Percentiles rank a stretch among this genome's conserved stretches.
Evolutionary conservation across 1,284 basidiomycete species (phyloP).

Genomic region (Ceratobasidium sp.): DNA sequence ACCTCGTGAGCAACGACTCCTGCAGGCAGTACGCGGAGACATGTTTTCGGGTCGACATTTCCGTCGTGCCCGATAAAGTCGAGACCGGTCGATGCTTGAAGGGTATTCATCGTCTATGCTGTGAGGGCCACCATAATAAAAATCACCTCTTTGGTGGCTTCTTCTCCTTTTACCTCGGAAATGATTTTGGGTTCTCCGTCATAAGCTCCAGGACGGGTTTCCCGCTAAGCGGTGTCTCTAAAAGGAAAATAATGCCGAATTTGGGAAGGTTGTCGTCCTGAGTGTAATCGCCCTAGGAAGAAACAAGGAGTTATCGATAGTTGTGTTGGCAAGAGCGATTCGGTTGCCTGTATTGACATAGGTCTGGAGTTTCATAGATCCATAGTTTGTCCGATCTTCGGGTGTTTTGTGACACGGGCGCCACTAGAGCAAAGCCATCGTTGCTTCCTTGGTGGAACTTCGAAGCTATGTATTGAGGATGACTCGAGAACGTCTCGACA

Average conservation of each 20-base stretch:
- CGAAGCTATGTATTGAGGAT: too few species aligned
- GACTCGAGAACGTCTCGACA: too few species aligned
- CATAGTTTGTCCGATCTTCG: conserved; percentile 29
- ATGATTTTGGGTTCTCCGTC: conserved; percentile 2
- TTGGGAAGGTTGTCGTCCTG: conserved; percentile 46
- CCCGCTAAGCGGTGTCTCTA: background rate
- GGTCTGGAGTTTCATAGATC: conserved; percentile 50
- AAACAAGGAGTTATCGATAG: conserved; percentile 51
- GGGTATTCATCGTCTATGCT: conserved; percentile 23
- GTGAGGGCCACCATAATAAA: background rate
- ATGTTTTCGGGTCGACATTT: background rate
- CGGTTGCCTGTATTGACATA: conserved; percentile 34
- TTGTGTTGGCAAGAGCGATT: conserved; percentile 48
- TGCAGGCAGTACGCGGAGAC: background rate
- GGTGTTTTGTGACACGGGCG: conserved; percentile 48
- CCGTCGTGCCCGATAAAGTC: conserved; percentile 34
- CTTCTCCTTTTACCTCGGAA: background rate
- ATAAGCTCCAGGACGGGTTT: conserved; percentile 2
- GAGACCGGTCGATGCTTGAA: conserved; percentile 19
- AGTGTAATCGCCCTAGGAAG: conserved; percentile 46
- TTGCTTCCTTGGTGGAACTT: conserved; percentile 49
- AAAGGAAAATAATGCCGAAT: conserved; percentile 50
- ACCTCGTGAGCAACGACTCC: conserved; percentile 46
- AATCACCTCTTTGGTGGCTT: background rate
- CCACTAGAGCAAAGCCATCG: conserved; percentile 50